A percentile compares a stretch with the other conserved stretches of the same genome.
Conservation (phyloP, 768 basidiomycete genomes). For the Clitopilus passeckerianus region DNA sequence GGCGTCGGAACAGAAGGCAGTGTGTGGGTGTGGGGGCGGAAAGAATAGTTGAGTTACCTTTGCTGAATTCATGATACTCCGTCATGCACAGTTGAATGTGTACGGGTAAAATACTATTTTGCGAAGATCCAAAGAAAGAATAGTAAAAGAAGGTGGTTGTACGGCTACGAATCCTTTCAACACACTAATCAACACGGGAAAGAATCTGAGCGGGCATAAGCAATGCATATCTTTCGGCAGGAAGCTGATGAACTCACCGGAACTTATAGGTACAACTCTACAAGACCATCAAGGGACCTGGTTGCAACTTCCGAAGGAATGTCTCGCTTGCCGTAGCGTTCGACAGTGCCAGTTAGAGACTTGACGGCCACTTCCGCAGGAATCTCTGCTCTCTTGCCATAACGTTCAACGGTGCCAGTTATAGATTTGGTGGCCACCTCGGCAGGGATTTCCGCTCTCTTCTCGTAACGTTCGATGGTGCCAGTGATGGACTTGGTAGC, state of each 20-base stretch:
- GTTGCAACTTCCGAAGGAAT: slow-evolving; percentile 22
- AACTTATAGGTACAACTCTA: background rate
- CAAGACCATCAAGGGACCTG: background rate
- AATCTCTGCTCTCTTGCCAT: slow-evolving; percentile 11
- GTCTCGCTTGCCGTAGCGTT: slow-evolving; percentile 14
- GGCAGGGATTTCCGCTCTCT: slow-evolving; percentile 9
- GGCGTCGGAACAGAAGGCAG: slow-evolving; percentile 33
- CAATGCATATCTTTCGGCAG: background rate
- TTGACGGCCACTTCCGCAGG: slow-evolving; percentile 28
- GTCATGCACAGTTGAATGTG: too few relatives aligned
- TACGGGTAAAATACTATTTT: background rate
- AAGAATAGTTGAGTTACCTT: background rate
- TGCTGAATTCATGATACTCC: too few relatives aligned
- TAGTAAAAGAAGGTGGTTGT: background rate
- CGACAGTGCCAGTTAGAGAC: slow-evolving; percentile 26
- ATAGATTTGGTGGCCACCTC: slow-evolving; percentile 20
- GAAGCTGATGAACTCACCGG: background rate
- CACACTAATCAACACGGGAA: background rate
- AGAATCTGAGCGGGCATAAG: background rate
- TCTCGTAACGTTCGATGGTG: slow-evolving; percentile 10
- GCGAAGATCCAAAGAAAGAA: background rate
- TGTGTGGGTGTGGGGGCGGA: slow-evolving; percentile 33
- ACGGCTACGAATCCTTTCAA: background rate
- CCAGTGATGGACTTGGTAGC: slow-evolving; percentile 12
- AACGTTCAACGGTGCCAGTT: slow-evolving; percentile 21